Evolutionary conservation across 768 basidiomycete genomes (phyloP), one percentile per base, ranked within the genome.

Genomic region (Phylloporus scabripes): DNA sequence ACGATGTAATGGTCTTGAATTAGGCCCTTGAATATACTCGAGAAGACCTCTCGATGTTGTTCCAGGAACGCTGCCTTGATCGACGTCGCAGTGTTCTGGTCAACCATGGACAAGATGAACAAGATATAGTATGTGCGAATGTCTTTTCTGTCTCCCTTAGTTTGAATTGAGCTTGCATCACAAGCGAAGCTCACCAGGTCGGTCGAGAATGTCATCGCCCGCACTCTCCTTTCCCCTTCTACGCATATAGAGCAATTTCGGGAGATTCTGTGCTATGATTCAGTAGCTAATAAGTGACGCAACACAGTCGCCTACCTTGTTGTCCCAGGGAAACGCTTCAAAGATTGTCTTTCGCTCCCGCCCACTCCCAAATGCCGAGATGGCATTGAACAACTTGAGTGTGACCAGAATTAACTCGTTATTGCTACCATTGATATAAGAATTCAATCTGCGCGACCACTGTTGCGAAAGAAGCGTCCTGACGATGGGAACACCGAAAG

Each of bases 281-380:
- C 23, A 51, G 47, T 48, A 20, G 46, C 52, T 23, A 12, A 41
- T 43, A 10, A 17, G 21, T 0, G 15, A 17, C 24, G 2, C 36
- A 8, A 50, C 10, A 24, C 10, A 18, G 29, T 10, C 7, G 1
- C 67, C 1, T 45, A 83, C 89, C 74, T 89, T 91, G 26, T 76
- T 73, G 49, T 87, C 87, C 89, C 89, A 92, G 6, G 80, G 77
- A 65, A 92, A 88, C 0, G 72, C 72, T 46, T 90, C 88, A 23
- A 83, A 64, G 2, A 87, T 72, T 0, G 71, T 59, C 53, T 78
- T 83, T 44, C 78, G 74, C 53, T 90, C 86, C 20, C 74, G 67
- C 15, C 87, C 85, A 20, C 84, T 76, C 2, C 75, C 82, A 60
- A 85, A 90, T 0, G 64, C 61, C 2, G 84, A 81, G 56, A 90